These are phyloP conservation scores for Pilobolus umbonatus DNA, from an alignment of 192 early-diverging fungal species.

Conservation along the genomic window DNA sequence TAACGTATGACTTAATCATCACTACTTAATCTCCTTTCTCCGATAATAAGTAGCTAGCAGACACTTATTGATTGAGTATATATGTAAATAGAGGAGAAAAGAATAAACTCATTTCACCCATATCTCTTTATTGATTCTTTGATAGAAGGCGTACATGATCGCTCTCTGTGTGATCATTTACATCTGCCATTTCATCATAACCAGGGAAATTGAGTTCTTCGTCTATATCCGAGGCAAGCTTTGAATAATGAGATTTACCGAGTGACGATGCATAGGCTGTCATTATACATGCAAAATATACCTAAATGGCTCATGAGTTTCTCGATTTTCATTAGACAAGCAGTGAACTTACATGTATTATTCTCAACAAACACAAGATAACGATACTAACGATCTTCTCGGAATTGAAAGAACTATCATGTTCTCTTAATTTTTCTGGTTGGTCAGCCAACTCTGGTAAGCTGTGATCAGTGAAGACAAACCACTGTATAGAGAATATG, in stretches of 20 bases:
- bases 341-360: slow-evolving; percentile 23
- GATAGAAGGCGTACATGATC: background rate
- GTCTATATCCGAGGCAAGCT: slow-evolving; percentile 1
- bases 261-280: slow-evolving; percentile 14
- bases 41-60: no score
- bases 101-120: background rate
- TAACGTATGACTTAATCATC: no score
- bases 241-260: slow-evolving; percentile 7
- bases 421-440: slow-evolving; percentile 9
- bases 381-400: slow-evolving; percentile 31
- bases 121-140: background rate
- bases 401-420: slow-evolving; percentile 21
- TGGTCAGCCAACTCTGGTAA: slow-evolving; percentile 18
- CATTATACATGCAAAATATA: slow-evolving; percentile 19
- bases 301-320: no score
- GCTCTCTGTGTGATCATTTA: background rate
- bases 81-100: background rate
- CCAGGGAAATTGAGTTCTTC: slow-evolving; percentile 9
- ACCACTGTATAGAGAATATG: slow-evolving; percentile 30
- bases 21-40: no score
- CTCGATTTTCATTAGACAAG: no score
- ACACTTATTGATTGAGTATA: slow-evolving; percentile 2
- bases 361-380: slow-evolving; percentile 18
- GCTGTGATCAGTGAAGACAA: slow-evolving; percentile 33
- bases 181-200: slow-evolving; percentile 4